phyloP scores from a whole-genome alignment of 108 stramenopile species.

The Pinguiococcus pyrenoidosus region DNA sequence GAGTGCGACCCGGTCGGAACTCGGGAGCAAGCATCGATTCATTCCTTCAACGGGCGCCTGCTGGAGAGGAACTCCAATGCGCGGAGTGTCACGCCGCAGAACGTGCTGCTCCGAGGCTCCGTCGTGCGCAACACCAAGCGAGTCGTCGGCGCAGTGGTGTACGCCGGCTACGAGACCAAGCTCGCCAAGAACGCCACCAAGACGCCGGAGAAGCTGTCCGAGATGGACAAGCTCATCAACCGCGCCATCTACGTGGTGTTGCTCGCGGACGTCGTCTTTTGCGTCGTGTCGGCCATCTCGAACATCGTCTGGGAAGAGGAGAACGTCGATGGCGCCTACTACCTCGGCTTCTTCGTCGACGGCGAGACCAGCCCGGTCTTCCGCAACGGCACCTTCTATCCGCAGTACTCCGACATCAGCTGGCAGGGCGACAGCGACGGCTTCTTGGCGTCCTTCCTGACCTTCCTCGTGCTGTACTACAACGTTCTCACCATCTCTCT shows the following conservation, averaged over 20 bases:
- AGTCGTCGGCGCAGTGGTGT: conserved; percentile 71
- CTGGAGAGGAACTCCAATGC: too few relatives aligned
- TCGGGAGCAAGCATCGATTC: conserved; percentile 63
- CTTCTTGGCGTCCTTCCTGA: not conserved
- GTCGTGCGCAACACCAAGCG: conserved; percentile 78
- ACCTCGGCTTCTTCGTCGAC: not conserved
- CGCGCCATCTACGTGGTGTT: conserved; percentile 6
- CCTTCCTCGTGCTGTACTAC: conserved; percentile 6
- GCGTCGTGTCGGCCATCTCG: conserved; percentile 5
- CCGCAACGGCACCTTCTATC: too few relatives aligned
- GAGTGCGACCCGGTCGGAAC: too few relatives aligned
- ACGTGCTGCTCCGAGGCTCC: conserved; percentile 72
- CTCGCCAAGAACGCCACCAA: conserved; percentile 55
- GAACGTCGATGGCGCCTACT: not conserved
- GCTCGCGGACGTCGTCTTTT: conserved; percentile 1
- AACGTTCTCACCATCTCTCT: conserved; percentile 32
- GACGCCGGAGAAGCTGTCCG: conserved; percentile 69
- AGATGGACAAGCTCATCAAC: conserved; percentile 46
- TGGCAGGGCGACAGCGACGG: not conserved
- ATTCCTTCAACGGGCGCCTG: conserved; percentile 63
- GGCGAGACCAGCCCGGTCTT: not conserved
- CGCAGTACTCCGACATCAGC: not conserved
- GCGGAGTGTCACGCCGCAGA: conserved; percentile 41
- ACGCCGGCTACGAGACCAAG: conserved; percentile 79
- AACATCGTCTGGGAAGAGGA: conserved; percentile 3